Base-by-base conservation (phyloP, 2,329 filamentous ascomycete genomes). In the Monosporascus ibericus region DNA sequence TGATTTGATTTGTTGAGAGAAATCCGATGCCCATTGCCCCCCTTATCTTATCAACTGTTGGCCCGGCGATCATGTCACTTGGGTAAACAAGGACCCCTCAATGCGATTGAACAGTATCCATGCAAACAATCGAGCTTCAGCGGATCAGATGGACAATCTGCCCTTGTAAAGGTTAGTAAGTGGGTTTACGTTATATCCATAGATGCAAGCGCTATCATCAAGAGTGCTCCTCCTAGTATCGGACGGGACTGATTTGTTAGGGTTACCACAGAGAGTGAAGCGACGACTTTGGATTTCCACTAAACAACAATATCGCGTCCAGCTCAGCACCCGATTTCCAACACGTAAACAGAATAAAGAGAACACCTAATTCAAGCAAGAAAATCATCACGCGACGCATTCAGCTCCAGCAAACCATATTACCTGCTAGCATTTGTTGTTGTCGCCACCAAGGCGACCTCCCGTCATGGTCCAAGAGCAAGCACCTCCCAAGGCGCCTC, bases 381-480 rank as follows among this genome's bases (percentile, higher is more conserved):
- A 4, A 20, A 42, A 42, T 34, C 30, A 14, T 5, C 30, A 1
- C 30, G 9, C 9, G 30, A 34, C 30, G 39, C n/a, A 17, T 50
- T 37, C 18, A 17, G 20, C 3, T 6, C 40, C 48, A 15, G 20
- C 22, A 34, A 3, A 9, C 47, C 22, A n/a, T 27, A n/a, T 49
- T 25, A 34, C 47, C n/a, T 25, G 48, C 18, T 50, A 55, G 36
- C 49, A 53, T 47, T 55, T 36, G 46, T 48, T 56, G n/a, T 25
- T 51, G 42, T 30, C 27, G 44, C 50, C 55, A 48, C 48, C 52
- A n/a, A 48, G 18, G 15, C 17, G 14, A 11, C 7, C 47, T 44
- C 40, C 47, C 58, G 60, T 49, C 58, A 79, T 78, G 76, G 77
- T 72, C 59, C 75, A 71, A 63, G 78, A 72, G 69, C 75, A 65